A percentile compares a stretch with the other conserved stretches of the same genome.
phyloP scores from a whole-genome alignment of 768 basidiomycete species.

The Leccinum pellstonianum region DNA sequence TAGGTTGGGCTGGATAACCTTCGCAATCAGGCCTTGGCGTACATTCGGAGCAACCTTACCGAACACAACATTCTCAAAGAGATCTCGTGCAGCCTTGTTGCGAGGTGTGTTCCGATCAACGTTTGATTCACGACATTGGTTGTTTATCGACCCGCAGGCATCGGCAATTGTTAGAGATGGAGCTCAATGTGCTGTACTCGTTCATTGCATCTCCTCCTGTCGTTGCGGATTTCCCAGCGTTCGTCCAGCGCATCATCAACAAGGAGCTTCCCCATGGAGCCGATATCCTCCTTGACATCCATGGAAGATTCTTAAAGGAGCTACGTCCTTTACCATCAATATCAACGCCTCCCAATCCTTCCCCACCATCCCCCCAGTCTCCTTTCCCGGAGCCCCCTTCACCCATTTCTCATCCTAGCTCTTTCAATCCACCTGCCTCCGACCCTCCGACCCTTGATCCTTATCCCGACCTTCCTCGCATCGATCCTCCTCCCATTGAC shows the following conservation, averaged over 20 bases:
- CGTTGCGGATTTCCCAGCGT: background rate
- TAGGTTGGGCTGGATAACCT: background rate
- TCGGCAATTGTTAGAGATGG: background rate
- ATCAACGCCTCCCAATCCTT: background rate
- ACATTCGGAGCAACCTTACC: background rate
- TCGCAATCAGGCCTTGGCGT: background rate
- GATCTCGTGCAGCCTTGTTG: background rate
- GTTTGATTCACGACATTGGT: background rate
- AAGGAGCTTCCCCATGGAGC: background rate
- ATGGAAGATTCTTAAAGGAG: background rate
- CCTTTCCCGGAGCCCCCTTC: background rate
- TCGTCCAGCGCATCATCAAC: background rate
- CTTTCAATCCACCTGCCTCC: no score
- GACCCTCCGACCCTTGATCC: no score
- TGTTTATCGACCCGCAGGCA: background rate
- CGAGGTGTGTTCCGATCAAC: background rate
- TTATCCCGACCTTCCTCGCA: no score
- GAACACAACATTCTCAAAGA: background rate
- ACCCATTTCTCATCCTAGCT: no score
- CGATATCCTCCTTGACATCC: background rate
- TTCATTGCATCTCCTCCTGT: background rate
- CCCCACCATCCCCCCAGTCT: background rate
- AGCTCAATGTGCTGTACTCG: background rate
- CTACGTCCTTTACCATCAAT: background rate
- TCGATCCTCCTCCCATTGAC: no score